Conservation (phyloP, 2,329 filamentous ascomycete genomes). For the Penicillium sp. region DNA sequence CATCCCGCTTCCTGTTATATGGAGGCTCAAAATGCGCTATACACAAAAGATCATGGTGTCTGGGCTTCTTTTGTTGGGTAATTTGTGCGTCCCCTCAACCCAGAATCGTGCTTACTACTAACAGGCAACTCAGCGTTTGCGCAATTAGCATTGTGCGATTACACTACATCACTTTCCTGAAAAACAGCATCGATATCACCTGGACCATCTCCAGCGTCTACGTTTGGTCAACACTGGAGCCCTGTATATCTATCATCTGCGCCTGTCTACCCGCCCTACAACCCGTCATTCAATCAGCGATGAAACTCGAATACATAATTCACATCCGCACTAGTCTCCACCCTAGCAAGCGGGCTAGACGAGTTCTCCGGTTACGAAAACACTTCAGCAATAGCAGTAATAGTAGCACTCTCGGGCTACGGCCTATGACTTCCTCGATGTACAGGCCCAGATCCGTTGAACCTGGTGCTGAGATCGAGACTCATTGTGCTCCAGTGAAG, state of each 20-base stretch:
- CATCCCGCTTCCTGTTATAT: conserved; percentile 12
- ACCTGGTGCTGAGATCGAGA: not conserved
- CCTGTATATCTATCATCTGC: conserved; percentile 18
- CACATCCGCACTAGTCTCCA: not conserved
- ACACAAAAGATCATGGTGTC: conserved; percentile 15
- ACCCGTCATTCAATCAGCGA: conserved; percentile 16
- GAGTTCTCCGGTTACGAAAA: too few relatives aligned
- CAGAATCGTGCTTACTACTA: not conserved
- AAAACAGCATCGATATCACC: conserved; percentile 9
- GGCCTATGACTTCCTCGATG: too few relatives aligned
- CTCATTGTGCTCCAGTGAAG: not conserved
- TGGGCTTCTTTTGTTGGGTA: not conserved
- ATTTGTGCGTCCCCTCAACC: too few relatives aligned
- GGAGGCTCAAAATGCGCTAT: conserved; percentile 10
- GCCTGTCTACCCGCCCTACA: conserved; percentile 9
- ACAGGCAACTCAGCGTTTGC: conserved; percentile 11
- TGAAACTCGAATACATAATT: conserved; percentile 5
- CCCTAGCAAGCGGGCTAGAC: too few relatives aligned
- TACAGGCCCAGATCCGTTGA: not conserved
- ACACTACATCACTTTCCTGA: conserved; percentile 10
- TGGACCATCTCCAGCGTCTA: conserved; percentile 16
- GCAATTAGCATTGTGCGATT: conserved; percentile 17
- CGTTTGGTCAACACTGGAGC: conserved; percentile 21
- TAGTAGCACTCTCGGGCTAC: too few relatives aligned
- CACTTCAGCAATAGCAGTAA: too few relatives aligned